Conservation (phyloP, 495 filamentous ascomycete genomes). For the Haplographium delicatum region DNA sequence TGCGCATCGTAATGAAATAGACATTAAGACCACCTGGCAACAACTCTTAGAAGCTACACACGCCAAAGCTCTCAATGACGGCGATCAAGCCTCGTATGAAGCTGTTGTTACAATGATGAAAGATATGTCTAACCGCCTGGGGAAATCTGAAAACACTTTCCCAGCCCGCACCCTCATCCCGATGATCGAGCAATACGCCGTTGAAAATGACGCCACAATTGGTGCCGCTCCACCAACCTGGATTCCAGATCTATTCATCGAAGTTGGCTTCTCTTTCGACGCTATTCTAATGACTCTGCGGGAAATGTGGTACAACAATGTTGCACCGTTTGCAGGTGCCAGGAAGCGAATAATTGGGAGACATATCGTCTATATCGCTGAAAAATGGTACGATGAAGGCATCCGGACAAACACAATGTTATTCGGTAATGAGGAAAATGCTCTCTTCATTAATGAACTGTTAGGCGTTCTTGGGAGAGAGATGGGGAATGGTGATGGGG, state of each 20-base stretch:
- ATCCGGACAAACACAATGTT: conserved; percentile 33
- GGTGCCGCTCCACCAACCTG: conserved; percentile 63
- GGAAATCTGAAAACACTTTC: conserved; percentile 70
- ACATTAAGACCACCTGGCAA: conserved; percentile 80
- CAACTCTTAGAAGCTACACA: conserved; percentile 70
- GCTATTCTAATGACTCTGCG: conserved; percentile 73
- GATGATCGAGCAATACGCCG: conserved; percentile 70
- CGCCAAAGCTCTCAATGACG: conserved; percentile 40
- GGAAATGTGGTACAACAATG: conserved; percentile 74
- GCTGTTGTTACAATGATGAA: conserved; percentile 67
- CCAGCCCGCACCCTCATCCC: conserved; percentile 56
- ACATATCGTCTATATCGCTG: conserved; percentile 57
- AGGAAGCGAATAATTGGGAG: conserved; percentile 54
- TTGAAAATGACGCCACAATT: conserved; percentile 63
- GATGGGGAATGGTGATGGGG: conserved; percentile 2
- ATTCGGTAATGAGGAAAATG: conserved; percentile 48
- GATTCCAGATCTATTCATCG: conserved; percentile 76
- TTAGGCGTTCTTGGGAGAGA: conserved; percentile 30
- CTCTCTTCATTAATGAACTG: conserved; percentile 40
- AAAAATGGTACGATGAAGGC: conserved; percentile 59
- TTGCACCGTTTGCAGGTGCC: conserved; percentile 71
- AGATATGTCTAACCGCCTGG: conserved; percentile 68
- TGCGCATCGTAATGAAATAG: conserved; percentile 76
- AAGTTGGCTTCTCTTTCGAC: conserved; percentile 69
- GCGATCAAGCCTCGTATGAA: conserved; percentile 66